Evolutionary conservation across 441 rosid species (phyloP).

Genomic region (Adansonia madagascariensis): DNA sequence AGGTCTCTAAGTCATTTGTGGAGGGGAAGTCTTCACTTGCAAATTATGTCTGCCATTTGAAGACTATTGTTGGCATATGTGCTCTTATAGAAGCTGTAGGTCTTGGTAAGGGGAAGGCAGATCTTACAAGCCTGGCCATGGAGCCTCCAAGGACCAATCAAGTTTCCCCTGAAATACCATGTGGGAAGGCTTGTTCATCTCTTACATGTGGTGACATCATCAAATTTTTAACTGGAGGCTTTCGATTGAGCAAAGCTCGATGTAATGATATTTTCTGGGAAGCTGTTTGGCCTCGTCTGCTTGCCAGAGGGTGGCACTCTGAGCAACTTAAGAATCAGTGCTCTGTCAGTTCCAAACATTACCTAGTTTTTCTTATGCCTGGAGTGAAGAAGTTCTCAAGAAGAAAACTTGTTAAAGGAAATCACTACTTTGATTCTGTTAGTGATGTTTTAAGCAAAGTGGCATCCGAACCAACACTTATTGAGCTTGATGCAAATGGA

Average conservation of each 20-base stretch:
- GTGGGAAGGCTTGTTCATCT: conserved; percentile 56
- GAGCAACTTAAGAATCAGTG: conserved; percentile 58
- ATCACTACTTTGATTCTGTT: conserved; percentile 76
- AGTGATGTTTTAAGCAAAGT: conserved; percentile 73
- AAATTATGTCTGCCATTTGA: conserved; percentile 47
- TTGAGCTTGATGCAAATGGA: conserved; percentile 64
- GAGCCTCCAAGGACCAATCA: conserved; percentile 48
- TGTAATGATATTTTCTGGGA: conserved; percentile 81
- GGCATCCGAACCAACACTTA: conserved; percentile 69
- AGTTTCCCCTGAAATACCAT: conserved; percentile 41
- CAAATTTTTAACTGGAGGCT: conserved; percentile 57
- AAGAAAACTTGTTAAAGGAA: conserved; percentile 67
- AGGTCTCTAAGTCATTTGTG: conserved; percentile 66
- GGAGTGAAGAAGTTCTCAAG: conserved; percentile 71
- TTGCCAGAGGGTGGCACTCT: conserved; percentile 81
- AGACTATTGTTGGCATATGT: conserved; percentile 55
- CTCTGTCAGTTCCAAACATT: conserved; percentile 44
- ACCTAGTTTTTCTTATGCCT: conserved; percentile 69
- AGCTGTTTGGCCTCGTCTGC: conserved; percentile 84
- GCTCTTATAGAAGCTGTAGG: conserved; percentile 69
- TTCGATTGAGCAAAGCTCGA: conserved; percentile 74
- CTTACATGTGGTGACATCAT: conserved; percentile 65
- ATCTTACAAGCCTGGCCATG: conserved; percentile 60
- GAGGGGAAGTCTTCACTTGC: conserved; percentile 59
- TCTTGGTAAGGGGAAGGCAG: conserved; percentile 76